phyloP scores from a whole-genome alignment of 148 eudicot species.

The Dysphania ambrosioides region DNA sequence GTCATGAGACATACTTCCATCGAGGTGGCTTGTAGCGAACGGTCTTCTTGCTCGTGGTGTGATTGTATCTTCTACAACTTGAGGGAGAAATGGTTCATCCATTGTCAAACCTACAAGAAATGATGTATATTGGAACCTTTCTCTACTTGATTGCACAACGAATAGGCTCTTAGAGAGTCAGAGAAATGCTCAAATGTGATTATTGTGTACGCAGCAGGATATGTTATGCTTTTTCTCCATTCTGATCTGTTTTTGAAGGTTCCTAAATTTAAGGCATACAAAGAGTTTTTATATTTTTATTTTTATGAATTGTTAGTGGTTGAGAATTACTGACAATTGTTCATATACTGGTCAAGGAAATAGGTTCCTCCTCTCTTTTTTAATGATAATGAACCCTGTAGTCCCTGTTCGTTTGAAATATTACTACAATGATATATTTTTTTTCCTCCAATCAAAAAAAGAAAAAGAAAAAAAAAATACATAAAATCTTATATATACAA shows the following conservation, averaged over 20 bases:
- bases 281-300: background rate
- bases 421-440: too few relatives aligned
- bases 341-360: background rate
- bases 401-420: too few relatives aligned
- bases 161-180: too few relatives aligned
- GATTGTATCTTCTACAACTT: background rate
- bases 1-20: background rate
- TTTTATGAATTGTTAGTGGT: background rate
- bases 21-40: too few relatives aligned
- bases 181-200: too few relatives aligned
- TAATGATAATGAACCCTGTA: background rate
- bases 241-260: background rate
- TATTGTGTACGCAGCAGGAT: too few relatives aligned
- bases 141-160: too few relatives aligned
- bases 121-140: background rate
- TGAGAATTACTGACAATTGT: background rate
- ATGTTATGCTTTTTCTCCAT: background rate
- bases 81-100: conserved; percentile 23
- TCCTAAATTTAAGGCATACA: background rate
- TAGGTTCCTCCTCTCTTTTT: background rate
- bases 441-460: too few relatives aligned
- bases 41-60: background rate
- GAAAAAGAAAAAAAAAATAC: too few relatives aligned
- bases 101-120: background rate
- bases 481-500: too few relatives aligned